Conservation (phyloP, 2,329 filamentous ascomycete genomes). For the Calonectria henricotiae region DNA sequence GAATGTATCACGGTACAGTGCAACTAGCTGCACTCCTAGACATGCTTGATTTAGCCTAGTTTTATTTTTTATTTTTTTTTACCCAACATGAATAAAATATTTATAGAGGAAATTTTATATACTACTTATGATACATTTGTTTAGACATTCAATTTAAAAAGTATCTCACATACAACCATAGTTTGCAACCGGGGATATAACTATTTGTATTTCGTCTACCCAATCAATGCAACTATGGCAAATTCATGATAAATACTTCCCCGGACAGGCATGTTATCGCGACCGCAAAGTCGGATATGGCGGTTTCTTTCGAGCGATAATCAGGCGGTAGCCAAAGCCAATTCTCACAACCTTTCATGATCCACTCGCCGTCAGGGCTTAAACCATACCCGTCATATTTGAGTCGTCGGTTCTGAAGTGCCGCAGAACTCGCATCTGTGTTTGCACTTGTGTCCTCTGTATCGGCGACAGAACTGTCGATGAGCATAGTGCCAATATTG, state of each 20-base stretch:
- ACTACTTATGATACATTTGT: too few relatives aligned
- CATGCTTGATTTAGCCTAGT: too few relatives aligned
- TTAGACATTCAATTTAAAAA: too few relatives aligned
- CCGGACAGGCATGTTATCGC: not conserved
- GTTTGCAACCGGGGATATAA: too few relatives aligned
- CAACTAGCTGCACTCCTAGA: too few relatives aligned
- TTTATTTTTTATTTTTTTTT: too few relatives aligned
- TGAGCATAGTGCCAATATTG: constrained; percentile 1
- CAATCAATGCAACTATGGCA: not conserved
- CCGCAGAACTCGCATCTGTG: not conserved
- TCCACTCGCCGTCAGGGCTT: not conserved
- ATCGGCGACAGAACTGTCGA: not conserved
- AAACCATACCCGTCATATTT: constrained; percentile 1
- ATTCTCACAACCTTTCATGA: constrained; percentile 7
- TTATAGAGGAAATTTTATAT: too few relatives aligned
- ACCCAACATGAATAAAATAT: too few relatives aligned
- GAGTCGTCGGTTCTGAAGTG: not conserved
- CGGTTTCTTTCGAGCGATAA: constrained; percentile 9
- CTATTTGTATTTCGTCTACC: too few relatives aligned
- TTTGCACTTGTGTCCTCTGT: not conserved
- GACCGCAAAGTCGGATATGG: not conserved
- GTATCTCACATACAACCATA: too few relatives aligned
- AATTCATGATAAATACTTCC: constrained; percentile 6
- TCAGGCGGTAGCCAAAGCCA: constrained; percentile 10
- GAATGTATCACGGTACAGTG: too few relatives aligned